These are phyloP conservation scores for Phytophthora pini DNA, from an alignment of 352 stramenopile genomes.

Conservation along the genomic window DNA sequence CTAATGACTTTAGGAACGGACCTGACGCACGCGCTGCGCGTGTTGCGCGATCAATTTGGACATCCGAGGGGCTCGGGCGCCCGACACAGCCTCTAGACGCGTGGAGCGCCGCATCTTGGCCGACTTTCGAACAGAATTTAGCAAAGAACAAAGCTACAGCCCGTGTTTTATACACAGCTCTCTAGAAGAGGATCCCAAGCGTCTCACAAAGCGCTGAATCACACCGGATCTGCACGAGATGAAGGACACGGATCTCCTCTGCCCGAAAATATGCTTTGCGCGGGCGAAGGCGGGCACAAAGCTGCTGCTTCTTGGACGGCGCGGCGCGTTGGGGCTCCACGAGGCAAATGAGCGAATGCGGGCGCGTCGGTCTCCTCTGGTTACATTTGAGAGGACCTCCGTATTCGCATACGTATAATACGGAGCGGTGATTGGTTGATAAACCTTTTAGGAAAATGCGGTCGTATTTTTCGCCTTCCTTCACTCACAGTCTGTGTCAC, in stretches of 20 bases:
- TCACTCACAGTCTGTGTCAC: too few species aligned
- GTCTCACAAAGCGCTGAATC: slow-evolving; percentile 18
- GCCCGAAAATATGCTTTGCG: slow-evolving; percentile 3
- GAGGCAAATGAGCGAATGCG: slow-evolving; percentile 40
- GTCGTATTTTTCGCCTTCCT: too few species aligned
- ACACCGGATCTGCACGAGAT: slow-evolving; percentile 10
- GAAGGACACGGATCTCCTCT: slow-evolving; percentile 21
- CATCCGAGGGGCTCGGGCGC: slow-evolving; percentile 63
- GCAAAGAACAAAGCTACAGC: slow-evolving; percentile 25
- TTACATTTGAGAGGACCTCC: too few species aligned
- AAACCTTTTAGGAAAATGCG: too few species aligned
- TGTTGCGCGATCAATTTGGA: slow-evolving; percentile 62
- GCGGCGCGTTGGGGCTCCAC: slow-evolving; percentile 30
- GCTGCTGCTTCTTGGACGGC: slow-evolving; percentile 29
- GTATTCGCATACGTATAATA: too few species aligned
- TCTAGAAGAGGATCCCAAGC: slow-evolving; percentile 1
- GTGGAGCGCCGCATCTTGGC: slow-evolving; percentile 68
- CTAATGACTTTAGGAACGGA: slow-evolving; percentile 18
- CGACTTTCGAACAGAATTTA: slow-evolving; percentile 18
- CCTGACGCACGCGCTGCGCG: slow-evolving; percentile 47
- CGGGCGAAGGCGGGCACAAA: not conserved
- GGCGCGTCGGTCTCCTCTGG: not conserved
- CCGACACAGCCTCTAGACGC: slow-evolving; percentile 54
- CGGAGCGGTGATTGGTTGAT: too few species aligned
- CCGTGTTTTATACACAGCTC: slow-evolving; percentile 9